Base-by-base conservation (phyloP, 306 rosid species). In the Cicer chorassanicum region DNA sequence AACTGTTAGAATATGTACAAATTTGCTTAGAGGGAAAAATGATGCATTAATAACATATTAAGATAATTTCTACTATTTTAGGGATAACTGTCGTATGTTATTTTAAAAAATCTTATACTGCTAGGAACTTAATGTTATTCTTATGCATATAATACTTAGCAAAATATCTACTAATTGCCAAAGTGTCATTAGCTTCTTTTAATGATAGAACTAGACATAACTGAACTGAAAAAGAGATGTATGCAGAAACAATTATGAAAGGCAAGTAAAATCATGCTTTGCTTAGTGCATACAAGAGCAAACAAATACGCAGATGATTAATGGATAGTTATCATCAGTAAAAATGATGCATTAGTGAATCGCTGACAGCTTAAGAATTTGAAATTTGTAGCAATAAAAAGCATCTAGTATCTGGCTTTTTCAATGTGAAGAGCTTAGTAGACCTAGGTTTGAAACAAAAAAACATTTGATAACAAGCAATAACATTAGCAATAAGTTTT, bases 201-300 rank as follows among this genome's bases (percentile, higher is more conserved):
- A 74, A 73, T 51, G 72, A 43, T 53, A 60, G 62, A 63, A 46
- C 7, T 57, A 42, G 65, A 50, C 53, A 76, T 55, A 59, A 65
- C 45, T 15, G 16, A 82, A 67, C 55, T 43, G 11, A 45, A 77
- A 59, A 59, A 57, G 43, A 16, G 42, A 16, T 19, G 41, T 7
- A 54, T 44, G 67, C 62, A 72, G 56, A 38, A 59, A 72, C 70
- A 34, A 60, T 65, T 39, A 19, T 2, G 29, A 48, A 72, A 49
- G 53, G 56, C 34, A 65, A 71, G 42, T 14, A 44, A 56, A 72
- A 36, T 44, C 9, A 74, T 24, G 15, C 13, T 59, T 39, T 16
- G 8, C 19, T 65, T 55, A 18, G 70, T 57, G 45, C 14, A 50
- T 11, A 36, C 74, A 73, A 65, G 24, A 65, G 39, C 56, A 65